phyloP scores from a whole-genome alignment of 192 early-diverging fungal genomes.

The Coemansia sp. region DNA sequence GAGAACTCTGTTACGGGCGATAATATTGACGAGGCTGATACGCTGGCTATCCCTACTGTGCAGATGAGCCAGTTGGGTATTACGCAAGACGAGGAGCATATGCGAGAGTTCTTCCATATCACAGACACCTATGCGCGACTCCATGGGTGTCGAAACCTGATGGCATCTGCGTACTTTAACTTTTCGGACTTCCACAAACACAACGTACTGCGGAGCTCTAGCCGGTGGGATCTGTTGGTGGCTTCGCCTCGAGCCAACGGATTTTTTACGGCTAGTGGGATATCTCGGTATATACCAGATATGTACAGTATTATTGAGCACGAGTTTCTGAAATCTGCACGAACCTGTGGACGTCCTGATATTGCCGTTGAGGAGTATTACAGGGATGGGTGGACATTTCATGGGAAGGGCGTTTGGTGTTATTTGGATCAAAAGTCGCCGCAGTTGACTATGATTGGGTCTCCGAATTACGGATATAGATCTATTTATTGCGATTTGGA shows the following conservation, averaged over 20 bases:
- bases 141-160: conserved; percentile 62
- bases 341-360: conserved; percentile 29
- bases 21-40: conserved; percentile 55
- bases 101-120: conserved; percentile 65
- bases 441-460: conserved; percentile 83
- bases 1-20: conserved; percentile 4
- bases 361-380: conserved; percentile 80
- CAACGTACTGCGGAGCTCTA: conserved; percentile 62
- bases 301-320: conserved; percentile 89
- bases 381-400: conserved; percentile 89
- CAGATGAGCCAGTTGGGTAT: conserved; percentile 87
- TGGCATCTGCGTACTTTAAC: conserved; percentile 96
- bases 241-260: conserved; percentile 95
- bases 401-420: conserved; percentile 92
- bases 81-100: conserved; percentile 74
- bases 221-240: conserved; percentile 73
- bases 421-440: conserved; percentile 63
- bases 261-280: conserved; percentile 82
- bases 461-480: conserved; percentile 91
- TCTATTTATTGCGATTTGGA: conserved; percentile 93
- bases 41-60: conserved; percentile 76
- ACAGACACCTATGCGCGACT: conserved; percentile 38
- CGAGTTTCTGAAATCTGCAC: conserved; percentile 64
- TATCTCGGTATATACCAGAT: conserved; percentile 84
- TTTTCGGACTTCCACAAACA: conserved; percentile 71